Conservation (phyloP, 345 rosid genomes). For the Microcos paniculata region DNA sequence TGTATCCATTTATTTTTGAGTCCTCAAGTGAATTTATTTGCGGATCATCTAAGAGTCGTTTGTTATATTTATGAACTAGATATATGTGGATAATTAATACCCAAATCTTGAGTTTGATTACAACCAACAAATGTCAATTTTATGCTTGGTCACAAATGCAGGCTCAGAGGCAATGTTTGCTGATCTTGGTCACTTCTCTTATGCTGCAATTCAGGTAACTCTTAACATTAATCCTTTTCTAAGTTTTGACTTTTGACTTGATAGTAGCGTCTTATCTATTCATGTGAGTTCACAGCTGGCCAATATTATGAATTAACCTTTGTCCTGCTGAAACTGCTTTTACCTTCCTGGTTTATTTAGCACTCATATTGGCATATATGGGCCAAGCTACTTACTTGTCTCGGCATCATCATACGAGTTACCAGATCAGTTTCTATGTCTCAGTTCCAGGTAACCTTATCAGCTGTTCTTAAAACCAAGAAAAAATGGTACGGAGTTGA, state of each 20-base stretch:
- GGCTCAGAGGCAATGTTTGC: conserved; percentile 99
- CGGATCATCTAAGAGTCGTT: not conserved
- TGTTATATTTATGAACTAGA: not conserved
- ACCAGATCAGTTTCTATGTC: conserved; percentile 76
- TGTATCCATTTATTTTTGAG: not conserved
- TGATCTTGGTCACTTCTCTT: conserved; percentile 99
- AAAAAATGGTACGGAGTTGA: not conserved
- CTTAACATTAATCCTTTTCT: not conserved
- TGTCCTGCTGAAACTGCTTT: conserved; percentile 66
- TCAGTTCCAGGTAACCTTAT: conserved; percentile 76
- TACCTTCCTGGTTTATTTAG: conserved; percentile 94
- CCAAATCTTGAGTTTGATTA: not conserved
- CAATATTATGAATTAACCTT: not conserved
- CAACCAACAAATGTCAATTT: not conserved
- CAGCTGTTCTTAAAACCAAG: not conserved
- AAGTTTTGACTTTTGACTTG: not conserved
- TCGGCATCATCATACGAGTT: conserved; percentile 64
- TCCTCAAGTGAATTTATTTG: not conserved
- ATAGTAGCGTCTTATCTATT: not conserved
- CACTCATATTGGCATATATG: conserved; percentile 96
- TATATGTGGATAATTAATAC: not conserved
- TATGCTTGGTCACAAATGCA: conserved; percentile 31
- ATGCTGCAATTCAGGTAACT: conserved; percentile 82
- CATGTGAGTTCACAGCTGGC: not conserved
- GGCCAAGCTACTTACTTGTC: conserved; percentile 99